A percentile compares a stretch with the other conserved stretches of the same genome.
Conservation (phyloP, 2,329 filamentous ascomycete genomes). For the Colletotrichum somersetense region DNA sequence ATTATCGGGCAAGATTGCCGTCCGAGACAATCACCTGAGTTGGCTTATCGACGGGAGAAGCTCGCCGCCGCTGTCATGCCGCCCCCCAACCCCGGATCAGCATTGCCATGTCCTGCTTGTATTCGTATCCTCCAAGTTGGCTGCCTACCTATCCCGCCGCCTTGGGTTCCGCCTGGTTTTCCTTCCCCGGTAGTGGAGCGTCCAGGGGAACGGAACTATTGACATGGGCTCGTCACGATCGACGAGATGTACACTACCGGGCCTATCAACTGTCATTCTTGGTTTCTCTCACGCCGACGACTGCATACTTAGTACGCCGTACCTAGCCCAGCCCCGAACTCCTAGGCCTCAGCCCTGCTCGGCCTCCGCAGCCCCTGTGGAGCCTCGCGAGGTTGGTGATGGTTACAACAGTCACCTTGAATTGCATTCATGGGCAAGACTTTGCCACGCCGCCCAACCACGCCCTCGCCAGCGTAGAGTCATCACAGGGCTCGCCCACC, state of each 20-base stretch:
- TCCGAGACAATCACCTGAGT: not conserved
- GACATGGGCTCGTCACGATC: constrained; percentile 24
- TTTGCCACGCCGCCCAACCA: not conserved
- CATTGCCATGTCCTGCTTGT: not conserved
- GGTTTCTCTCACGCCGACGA: constrained; percentile 13
- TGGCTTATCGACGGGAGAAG: not conserved
- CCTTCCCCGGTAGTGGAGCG: constrained; percentile 17
- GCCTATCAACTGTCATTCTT: constrained; percentile 7
- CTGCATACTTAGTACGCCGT: not conserved
- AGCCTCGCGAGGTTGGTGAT: not conserved
- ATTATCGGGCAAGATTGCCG: not conserved
- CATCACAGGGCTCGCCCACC: constrained; percentile 7
- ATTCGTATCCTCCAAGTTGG: not conserved
- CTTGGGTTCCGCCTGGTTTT: not conserved
- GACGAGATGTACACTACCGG: constrained; percentile 3
- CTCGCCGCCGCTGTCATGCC: not conserved
- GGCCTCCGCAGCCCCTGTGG: not conserved
- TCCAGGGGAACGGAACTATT: constrained; percentile 34
- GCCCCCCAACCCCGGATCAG: not conserved
- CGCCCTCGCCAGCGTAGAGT: constrained; percentile 2
- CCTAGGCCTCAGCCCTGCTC: not conserved
- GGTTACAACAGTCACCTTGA: not conserved
- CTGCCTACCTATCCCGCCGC: not conserved
- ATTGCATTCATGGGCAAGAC: not conserved
- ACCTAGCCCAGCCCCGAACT: not conserved